phyloP scores from a whole-genome alignment of 2,329 filamentous ascomycete species.

The Metarhizium humberi region DNA sequence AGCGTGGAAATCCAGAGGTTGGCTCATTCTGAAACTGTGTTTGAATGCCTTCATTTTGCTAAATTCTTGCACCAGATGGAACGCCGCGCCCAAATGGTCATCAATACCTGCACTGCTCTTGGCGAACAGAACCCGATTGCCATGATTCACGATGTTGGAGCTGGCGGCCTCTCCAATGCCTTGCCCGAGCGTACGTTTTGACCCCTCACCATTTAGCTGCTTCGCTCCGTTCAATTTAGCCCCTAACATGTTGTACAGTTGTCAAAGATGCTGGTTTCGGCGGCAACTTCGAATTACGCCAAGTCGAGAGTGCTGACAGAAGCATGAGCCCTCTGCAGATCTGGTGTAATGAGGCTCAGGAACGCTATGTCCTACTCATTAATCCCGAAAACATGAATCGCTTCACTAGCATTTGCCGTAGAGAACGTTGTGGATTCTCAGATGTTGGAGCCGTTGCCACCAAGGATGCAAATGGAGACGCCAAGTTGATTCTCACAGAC shows the following conservation, averaged over 20 bases:
- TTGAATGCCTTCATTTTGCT: not conserved
- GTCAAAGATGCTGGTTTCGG: slow-evolving; percentile 88
- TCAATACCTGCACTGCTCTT: slow-evolving; percentile 83
- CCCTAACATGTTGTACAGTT: slow-evolving; percentile 25
- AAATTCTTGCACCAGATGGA: slow-evolving; percentile 48
- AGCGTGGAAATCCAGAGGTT: slow-evolving; percentile 83
- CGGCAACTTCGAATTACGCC: slow-evolving; percentile 86
- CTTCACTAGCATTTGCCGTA: slow-evolving; percentile 60
- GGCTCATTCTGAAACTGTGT: not conserved
- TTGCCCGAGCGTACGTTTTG: slow-evolving; percentile 55
- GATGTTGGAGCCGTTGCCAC: slow-evolving; percentile 72
- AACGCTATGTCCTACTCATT: slow-evolving; percentile 88
- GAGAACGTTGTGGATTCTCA: slow-evolving; percentile 88
- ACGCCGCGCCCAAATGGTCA: slow-evolving; percentile 92
- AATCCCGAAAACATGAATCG: slow-evolving; percentile 70
- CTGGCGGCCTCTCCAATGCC: slow-evolving; percentile 68
- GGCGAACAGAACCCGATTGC: slow-evolving; percentile 82
- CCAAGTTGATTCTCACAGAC: slow-evolving; percentile 73
- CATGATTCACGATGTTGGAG: slow-evolving; percentile 96
- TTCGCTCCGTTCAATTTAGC: not conserved
- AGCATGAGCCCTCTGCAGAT: slow-evolving; percentile 95
- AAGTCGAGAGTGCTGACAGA: slow-evolving; percentile 81
- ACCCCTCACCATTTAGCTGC: not conserved
- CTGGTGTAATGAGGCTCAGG: slow-evolving; percentile 96
- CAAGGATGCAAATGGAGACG: slow-evolving; percentile 50